Evolutionary conservation across 2,329 filamentous ascomycete species (phyloP).

Genomic region (Trichoderma guizhouense): DNA sequence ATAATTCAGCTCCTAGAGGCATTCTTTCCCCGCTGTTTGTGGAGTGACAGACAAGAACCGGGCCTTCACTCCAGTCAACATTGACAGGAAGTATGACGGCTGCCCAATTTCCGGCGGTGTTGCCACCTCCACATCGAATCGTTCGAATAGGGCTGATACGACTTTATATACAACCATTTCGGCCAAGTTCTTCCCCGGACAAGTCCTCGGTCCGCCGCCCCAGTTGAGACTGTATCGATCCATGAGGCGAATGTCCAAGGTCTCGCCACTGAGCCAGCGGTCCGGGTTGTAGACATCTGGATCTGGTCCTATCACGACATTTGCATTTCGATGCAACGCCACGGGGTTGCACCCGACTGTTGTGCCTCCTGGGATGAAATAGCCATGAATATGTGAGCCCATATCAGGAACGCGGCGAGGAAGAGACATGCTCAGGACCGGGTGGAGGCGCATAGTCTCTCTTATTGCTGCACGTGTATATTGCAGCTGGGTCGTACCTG

Average conservation of each 20-base stretch:
- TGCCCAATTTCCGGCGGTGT: constrained; percentile 39
- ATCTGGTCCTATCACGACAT: constrained; percentile 45
- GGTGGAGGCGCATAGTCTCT: constrained; percentile 49
- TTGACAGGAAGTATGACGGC: constrained; percentile 50
- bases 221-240: constrained; percentile 49
- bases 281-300: constrained; percentile 43
- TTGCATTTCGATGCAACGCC: constrained; percentile 47
- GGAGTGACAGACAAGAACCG: constrained; percentile 31
- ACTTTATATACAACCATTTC: constrained; percentile 48
- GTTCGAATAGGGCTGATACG: constrained; percentile 39
- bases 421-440: constrained; percentile 51
- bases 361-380: constrained; percentile 42
- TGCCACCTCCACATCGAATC: constrained; percentile 43
- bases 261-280: constrained; percentile 43
- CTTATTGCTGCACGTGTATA: constrained; percentile 47
- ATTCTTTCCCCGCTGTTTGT: background rate
- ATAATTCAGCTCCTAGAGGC: background rate
- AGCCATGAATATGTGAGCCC: constrained; percentile 39
- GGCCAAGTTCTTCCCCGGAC: constrained; percentile 49
- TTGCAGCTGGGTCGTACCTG: constrained; percentile 25
- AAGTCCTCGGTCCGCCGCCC: constrained; percentile 50
- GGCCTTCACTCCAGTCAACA: constrained; percentile 46
- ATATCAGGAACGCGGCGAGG: constrained; percentile 42
- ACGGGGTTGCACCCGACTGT: constrained; percentile 51
- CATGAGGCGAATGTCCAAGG: constrained; percentile 35